A percentile compares a stretch with the other conserved stretches of the same genome.
These are phyloP conservation scores for Boletellus sp. DNA, from an alignment of 768 basidiomycete genomes.

Conservation along the genomic window DNA sequence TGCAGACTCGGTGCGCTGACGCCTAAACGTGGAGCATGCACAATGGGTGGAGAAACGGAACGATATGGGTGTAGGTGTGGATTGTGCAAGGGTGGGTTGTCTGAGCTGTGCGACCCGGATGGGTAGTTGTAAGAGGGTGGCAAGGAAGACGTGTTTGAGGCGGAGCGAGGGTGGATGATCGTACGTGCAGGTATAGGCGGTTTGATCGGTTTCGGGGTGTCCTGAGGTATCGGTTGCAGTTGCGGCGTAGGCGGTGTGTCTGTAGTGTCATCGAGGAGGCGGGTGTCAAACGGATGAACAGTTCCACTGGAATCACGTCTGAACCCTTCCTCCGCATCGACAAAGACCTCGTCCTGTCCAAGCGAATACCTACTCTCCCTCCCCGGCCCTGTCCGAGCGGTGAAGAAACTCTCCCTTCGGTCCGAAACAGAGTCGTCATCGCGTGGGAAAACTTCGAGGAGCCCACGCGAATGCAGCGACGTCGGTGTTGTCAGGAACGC, in stretches of 20 bases:
- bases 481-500: slow-evolving; percentile 29
- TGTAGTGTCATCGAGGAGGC: slow-evolving; percentile 10
- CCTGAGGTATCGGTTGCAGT: slow-evolving; percentile 1
- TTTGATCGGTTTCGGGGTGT: slow-evolving; percentile 8
- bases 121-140: slow-evolving; percentile 27
- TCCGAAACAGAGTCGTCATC: slow-evolving; percentile 44
- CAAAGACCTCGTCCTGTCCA: slow-evolving; percentile 25
- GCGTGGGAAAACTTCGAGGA: slow-evolving; percentile 24
- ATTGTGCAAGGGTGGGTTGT: slow-evolving; percentile 12
- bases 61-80: slow-evolving; percentile 12
- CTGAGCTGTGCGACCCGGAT: slow-evolving; percentile 15
- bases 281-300: slow-evolving; percentile 18
- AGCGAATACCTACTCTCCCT: slow-evolving; percentile 32
- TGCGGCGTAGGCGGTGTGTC: slow-evolving; percentile 5
- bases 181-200: slow-evolving; percentile 21
- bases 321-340: slow-evolving; percentile 28
- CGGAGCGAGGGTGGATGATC: slow-evolving; percentile 11
- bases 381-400: slow-evolving; percentile 34
- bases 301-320: slow-evolving; percentile 23
- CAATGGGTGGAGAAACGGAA: slow-evolving; percentile 4
- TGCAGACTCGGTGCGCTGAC: slow-evolving; percentile 26
- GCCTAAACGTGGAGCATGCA: slow-evolving; percentile 10
- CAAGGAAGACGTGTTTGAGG: slow-evolving; percentile 16
- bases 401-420: slow-evolving; percentile 56
- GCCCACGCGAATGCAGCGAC: slow-evolving; percentile 19